Percentiles rank a stretch among this genome's conserved stretches.
Evolutionary conservation across 345 rosid species (phyloP).

Genomic region (Pelargonium nanum): DNA sequence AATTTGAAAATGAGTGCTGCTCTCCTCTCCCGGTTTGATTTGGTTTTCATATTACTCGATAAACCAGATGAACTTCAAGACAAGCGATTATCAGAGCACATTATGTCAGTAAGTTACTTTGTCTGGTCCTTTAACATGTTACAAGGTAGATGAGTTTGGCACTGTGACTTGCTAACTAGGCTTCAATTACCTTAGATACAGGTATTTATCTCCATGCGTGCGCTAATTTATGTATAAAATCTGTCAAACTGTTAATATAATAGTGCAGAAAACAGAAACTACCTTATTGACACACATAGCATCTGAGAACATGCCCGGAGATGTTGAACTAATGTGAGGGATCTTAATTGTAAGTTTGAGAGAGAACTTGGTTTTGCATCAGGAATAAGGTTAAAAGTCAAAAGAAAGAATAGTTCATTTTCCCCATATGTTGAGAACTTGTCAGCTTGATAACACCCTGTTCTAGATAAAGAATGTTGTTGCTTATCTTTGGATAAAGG

Average conservation of each 20-base stretch:
- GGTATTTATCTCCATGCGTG: background rate
- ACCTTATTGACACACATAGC: background rate
- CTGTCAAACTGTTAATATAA: background rate
- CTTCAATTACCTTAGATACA: background rate
- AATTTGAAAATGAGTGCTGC: conserved; percentile 95
- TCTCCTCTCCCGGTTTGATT: conserved; percentile 90
- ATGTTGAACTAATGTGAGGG: background rate
- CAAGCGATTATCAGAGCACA: conserved; percentile 87
- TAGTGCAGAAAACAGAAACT: background rate
- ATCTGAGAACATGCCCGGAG: background rate
- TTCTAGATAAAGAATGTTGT: too few relatives aligned
- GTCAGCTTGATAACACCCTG: too few relatives aligned
- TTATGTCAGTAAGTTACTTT: conserved; percentile 74
- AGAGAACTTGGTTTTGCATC: too few relatives aligned
- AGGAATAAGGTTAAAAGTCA: background rate
- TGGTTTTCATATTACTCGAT: conserved; percentile 93
- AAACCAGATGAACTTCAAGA: conserved; percentile 89
- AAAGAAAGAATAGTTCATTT: too few relatives aligned
- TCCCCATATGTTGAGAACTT: too few relatives aligned
- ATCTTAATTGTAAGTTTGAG: background rate
- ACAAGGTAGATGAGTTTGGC: background rate
- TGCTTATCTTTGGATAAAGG: background rate
- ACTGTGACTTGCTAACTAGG: background rate
- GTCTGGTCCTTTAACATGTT: background rate
- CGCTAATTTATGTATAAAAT: background rate